Evolutionary conservation across 352 stramenopile genomes (phyloP).

Genomic region (Phytophthora hybrid): DNA sequence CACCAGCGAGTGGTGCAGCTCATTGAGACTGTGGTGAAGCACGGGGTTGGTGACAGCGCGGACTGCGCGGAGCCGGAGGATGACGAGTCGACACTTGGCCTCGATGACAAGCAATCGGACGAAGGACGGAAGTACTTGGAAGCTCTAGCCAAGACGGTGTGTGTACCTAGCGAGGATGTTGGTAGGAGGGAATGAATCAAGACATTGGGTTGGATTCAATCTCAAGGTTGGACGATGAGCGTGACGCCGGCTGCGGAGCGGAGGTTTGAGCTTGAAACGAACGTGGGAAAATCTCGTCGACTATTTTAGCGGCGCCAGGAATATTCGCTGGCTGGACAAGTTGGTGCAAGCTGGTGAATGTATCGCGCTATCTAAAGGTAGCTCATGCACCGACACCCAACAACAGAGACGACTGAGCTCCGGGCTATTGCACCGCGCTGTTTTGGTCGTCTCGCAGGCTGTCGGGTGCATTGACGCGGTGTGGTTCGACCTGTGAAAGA

Average conservation of each 20-base stretch:
- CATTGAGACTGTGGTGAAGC: slow-evolving; percentile 31
- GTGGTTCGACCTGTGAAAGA: slow-evolving; percentile 24
- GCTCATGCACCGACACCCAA: slow-evolving; percentile 23
- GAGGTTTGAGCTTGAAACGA: slow-evolving; percentile 28
- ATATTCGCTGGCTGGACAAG: slow-evolving; percentile 12
- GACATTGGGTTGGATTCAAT: background rate
- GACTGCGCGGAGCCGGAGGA: slow-evolving; percentile 33
- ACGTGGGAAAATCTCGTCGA: slow-evolving; percentile 27
- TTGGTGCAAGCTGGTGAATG: slow-evolving; percentile 3
- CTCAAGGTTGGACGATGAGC: background rate
- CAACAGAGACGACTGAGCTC: slow-evolving; percentile 34
- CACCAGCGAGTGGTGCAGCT: slow-evolving; percentile 32
- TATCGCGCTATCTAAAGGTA: slow-evolving; percentile 41
- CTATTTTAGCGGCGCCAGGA: slow-evolving; percentile 37
- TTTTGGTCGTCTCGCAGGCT: slow-evolving; percentile 21
- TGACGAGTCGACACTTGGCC: slow-evolving; percentile 14
- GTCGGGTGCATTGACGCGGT: slow-evolving; percentile 28
- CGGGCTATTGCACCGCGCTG: slow-evolving; percentile 18
- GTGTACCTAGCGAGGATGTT: slow-evolving; percentile 32
- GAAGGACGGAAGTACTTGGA: slow-evolving; percentile 31
- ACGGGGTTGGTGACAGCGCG: background rate
- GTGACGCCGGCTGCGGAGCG: background rate
- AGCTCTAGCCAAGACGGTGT: slow-evolving; percentile 34
- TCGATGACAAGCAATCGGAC: slow-evolving; percentile 10
- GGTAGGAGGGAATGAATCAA: slow-evolving; percentile 35